phyloP scores from a whole-genome alignment of 73 alveolate genomes.

The Diophrys sp. region DNA sequence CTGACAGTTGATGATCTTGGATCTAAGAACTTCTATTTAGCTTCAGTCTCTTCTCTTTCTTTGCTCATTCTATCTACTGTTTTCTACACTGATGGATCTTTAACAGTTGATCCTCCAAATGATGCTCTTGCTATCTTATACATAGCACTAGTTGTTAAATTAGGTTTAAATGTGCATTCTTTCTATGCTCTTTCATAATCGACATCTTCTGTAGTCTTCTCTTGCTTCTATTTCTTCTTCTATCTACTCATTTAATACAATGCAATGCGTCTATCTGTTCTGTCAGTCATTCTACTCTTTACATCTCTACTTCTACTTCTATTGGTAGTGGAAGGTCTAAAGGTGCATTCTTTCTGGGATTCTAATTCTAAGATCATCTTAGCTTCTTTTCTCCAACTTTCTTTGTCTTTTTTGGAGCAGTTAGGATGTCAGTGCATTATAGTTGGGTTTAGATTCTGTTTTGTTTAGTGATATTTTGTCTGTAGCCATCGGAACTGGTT shows the following conservation, averaged over 20 bases:
- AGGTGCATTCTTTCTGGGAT: conserved; percentile 27
- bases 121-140: background rate
- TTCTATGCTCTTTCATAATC: conserved; percentile 31
- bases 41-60: conserved; percentile 40
- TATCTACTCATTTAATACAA: conserved; percentile 12
- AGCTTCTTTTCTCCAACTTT: background rate
- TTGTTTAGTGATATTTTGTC: background rate
- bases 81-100: background rate
- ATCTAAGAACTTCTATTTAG: conserved; percentile 21
- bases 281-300: conserved; percentile 19
- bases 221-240: conserved; percentile 17
- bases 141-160: conserved; percentile 8
- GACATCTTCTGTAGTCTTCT: conserved; percentile 16
- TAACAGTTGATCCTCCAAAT: conserved; percentile 1
- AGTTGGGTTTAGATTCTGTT: background rate
- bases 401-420: background rate
- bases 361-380: background rate
- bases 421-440: background rate
- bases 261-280: conserved; percentile 32
- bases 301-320: conserved; percentile 17
- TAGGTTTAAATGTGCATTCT: conserved; percentile 58
- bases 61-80: conserved; percentile 38
- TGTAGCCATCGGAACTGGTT: background rate
- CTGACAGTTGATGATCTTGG: conserved; percentile 17
- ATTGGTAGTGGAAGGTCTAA: conserved; percentile 20